phyloP scores from a whole-genome alignment of 352 stramenopile genomes.

The Discostella stelligera region DNA sequence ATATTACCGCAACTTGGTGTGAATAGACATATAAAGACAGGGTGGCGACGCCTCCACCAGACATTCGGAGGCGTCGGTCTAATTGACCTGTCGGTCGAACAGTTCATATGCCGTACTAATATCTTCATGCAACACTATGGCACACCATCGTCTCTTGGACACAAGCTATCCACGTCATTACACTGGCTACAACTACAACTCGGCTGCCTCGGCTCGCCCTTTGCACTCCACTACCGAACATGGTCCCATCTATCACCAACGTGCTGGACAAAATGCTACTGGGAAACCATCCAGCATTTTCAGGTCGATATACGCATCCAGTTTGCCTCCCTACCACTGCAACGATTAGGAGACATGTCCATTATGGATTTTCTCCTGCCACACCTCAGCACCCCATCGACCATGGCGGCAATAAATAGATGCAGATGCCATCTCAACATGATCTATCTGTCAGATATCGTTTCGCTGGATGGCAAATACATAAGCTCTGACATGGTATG shows the following conservation, averaged over 20 bases:
- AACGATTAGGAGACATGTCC: not conserved
- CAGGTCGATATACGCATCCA: not conserved
- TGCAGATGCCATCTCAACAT: not conserved
- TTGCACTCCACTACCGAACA: not conserved
- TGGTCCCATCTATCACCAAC: not conserved
- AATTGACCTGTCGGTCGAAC: slow-evolving; percentile 11
- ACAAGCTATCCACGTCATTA: slow-evolving; percentile 2
- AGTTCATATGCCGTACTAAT: slow-evolving; percentile 17
- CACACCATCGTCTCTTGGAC: not conserved
- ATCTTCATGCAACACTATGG: slow-evolving; percentile 33
- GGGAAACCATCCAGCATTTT: not conserved
- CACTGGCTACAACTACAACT: slow-evolving; percentile 18
- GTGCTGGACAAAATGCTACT: slow-evolving; percentile 1
- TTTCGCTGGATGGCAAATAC: not conserved
- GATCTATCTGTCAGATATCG: not conserved
- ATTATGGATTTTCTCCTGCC: not conserved
- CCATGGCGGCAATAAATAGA: not conserved
- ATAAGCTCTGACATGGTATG: not conserved
- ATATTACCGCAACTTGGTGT: slow-evolving; percentile 27
- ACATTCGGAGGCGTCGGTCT: slow-evolving; percentile 29
- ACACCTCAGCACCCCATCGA: not conserved
- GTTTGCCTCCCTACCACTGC: not conserved
- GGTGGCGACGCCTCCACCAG: slow-evolving; percentile 10
- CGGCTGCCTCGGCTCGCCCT: not conserved
- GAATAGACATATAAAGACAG: slow-evolving; percentile 22